A percentile compares a stretch with the other conserved stretches of the same genome.
Conservation (phyloP, 805 yeast genomes). For the Nakazawaea anatomiae region DNA sequence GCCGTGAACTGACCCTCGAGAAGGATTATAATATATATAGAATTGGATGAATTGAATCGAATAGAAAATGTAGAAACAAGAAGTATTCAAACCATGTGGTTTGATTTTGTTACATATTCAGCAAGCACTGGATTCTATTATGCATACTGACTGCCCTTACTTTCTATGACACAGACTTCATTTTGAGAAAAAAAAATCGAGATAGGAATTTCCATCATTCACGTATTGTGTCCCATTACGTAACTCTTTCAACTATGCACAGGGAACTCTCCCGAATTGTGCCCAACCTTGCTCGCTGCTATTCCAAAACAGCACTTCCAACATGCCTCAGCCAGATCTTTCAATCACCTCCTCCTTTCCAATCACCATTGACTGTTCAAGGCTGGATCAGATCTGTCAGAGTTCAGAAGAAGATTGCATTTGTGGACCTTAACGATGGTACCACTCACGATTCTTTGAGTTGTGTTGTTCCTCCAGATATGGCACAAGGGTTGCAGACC, state of each 20-base stretch:
- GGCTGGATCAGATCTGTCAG: slow-evolving; percentile 81
- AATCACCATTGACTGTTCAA: slow-evolving; percentile 37
- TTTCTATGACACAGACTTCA: not conserved
- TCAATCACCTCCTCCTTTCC: slow-evolving; percentile 26
- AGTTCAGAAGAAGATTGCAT: slow-evolving; percentile 67
- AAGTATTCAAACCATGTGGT: no score
- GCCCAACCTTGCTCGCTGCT: not conserved
- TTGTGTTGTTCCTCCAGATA: slow-evolving; percentile 43
- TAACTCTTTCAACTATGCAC: not conserved
- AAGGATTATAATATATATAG: no score
- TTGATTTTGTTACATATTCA: no score
- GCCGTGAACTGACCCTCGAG: no score
- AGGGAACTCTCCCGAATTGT: not conserved
- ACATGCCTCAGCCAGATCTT: slow-evolving; percentile 23
- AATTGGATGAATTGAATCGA: no score
- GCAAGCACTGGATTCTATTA: no score
- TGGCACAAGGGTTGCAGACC: slow-evolving; percentile 24
- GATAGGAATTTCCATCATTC: not conserved
- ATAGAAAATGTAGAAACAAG: no score
- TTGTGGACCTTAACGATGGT: slow-evolving; percentile 80
- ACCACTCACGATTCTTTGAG: slow-evolving; percentile 47
- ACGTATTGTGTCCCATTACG: no score
- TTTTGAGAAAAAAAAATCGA: not conserved
- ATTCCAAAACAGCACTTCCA: slow-evolving; percentile 14
- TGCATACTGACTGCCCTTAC: no score